Evolutionary conservation across 352 stramenopile genomes (phyloP).

Genomic region (Pythium guiyangense): DNA sequence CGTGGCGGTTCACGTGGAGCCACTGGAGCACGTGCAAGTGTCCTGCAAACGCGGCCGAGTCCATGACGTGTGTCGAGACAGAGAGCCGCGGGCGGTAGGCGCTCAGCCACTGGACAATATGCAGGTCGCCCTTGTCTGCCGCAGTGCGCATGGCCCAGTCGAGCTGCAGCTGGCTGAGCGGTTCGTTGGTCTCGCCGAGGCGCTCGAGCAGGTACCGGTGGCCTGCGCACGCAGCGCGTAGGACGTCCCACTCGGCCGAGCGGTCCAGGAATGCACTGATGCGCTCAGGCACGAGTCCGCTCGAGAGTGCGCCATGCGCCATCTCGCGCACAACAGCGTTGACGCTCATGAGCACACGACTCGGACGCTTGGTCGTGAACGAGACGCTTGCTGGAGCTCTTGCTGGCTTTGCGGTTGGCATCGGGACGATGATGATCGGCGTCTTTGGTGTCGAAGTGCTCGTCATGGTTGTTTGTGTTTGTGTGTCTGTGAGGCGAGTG

Average conservation of each 20-base stretch:
- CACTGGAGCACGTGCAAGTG: slow-evolving; percentile 70
- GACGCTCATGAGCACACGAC: slow-evolving; percentile 23
- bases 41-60: slow-evolving; percentile 66
- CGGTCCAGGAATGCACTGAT: slow-evolving; percentile 51
- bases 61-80: slow-evolving; percentile 69
- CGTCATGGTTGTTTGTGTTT: too few relatives aligned
- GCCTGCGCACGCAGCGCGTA: slow-evolving; percentile 45
- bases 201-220: slow-evolving; percentile 47
- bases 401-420: too few relatives aligned
- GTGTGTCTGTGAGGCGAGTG: too few relatives aligned
- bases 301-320: slow-evolving; percentile 23
- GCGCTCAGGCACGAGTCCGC: too few relatives aligned
- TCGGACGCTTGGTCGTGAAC: neutral
- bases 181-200: slow-evolving; percentile 28
- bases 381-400: too few relatives aligned
- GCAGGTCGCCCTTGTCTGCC: slow-evolving; percentile 61
- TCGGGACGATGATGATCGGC: too few relatives aligned
- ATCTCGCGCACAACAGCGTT: slow-evolving; percentile 30
- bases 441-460: too few relatives aligned
- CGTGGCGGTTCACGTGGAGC: slow-evolving; percentile 57
- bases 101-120: slow-evolving; percentile 59
- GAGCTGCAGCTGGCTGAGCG: slow-evolving; percentile 44
- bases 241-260: slow-evolving; percentile 57
- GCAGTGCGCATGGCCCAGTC: slow-evolving; percentile 68
- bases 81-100: slow-evolving; percentile 45